phyloP scores from a whole-genome alignment of 192 early-diverging fungal species.

The Podila horticola region DNA sequence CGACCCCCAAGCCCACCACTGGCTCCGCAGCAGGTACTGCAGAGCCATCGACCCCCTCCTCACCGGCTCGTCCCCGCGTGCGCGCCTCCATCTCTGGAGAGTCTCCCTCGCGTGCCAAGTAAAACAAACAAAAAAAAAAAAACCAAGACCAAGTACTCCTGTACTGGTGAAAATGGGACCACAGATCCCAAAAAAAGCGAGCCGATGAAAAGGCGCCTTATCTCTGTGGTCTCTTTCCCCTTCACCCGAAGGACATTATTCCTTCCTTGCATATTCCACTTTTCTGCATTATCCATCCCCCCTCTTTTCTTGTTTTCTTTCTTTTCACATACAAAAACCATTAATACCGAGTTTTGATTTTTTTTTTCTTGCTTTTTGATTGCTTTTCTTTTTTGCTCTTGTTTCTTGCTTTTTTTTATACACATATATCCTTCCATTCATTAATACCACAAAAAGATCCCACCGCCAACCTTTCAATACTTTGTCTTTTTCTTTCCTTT shows the following conservation, averaged over 20 bases:
- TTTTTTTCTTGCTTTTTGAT: constrained; percentile 5
- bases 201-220: too few species aligned
- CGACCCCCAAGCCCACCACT: constrained; percentile 57
- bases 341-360: constrained; percentile 25
- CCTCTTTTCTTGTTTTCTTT: constrained; percentile 9
- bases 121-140: constrained; percentile 4
- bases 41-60: constrained; percentile 9
- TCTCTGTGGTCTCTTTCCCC: not conserved
- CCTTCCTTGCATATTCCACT: not conserved
- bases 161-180: not conserved
- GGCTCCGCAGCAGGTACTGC: constrained; percentile 41
- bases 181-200: too few species aligned
- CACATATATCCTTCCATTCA: constrained; percentile 1
- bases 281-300: constrained; percentile 1
- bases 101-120: constrained; percentile 19
- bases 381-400: constrained; percentile 12
- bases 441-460: constrained; percentile 1
- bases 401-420: constrained; percentile 8
- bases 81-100: constrained; percentile 40
- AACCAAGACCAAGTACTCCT: not conserved
- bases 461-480: constrained; percentile 2
- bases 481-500: constrained; percentile 5
- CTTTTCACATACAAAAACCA: constrained; percentile 15
- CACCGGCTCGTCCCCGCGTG: constrained; percentile 18
- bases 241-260: not conserved